Percentiles rank a stretch among this genome's conserved stretches.
Evolutionary conservation across 345 rosid genomes (phyloP).

Genomic region (Anastatica hierochuntica): DNA sequence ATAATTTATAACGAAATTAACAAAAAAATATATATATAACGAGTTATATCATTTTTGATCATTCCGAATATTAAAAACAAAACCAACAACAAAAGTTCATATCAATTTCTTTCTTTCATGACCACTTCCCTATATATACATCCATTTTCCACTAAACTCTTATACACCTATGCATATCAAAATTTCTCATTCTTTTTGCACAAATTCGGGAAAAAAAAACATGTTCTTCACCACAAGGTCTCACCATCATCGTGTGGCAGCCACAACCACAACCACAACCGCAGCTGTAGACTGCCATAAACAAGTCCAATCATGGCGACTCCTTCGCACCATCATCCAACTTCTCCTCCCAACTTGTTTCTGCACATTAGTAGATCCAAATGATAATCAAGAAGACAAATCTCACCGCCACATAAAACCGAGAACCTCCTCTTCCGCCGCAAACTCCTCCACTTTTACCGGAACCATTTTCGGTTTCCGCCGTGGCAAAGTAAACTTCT

Average conservation of each 20-base stretch:
- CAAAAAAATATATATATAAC: too few relatives aligned
- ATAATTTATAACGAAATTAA: too few relatives aligned
- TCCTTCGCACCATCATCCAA: conserved; percentile 41
- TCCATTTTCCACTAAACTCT: too few relatives aligned
- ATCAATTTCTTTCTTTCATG: too few relatives aligned
- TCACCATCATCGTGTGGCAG: conserved; percentile 10
- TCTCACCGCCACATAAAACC: conserved; percentile 1
- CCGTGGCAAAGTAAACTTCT: conserved; percentile 50
- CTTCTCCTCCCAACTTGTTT: conserved; percentile 55
- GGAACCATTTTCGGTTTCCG: conserved; percentile 61
- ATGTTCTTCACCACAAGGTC: conserved; percentile 32
- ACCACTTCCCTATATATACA: too few relatives aligned
- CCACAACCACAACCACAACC: conserved; percentile 27
- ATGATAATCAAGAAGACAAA: conserved; percentile 14
- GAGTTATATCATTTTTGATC: too few relatives aligned
- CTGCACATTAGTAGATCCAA: conserved; percentile 26
- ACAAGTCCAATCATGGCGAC: conserved; percentile 74
- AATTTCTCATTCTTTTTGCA: neutral
- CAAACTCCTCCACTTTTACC: conserved; percentile 31
- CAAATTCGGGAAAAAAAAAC: neutral
- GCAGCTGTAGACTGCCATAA: conserved; percentile 64
- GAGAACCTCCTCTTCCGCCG: conserved; percentile 4
- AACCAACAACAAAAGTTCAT: too few relatives aligned
- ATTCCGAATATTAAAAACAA: too few relatives aligned
- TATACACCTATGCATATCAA: too few relatives aligned